phyloP scores from a whole-genome alignment of 805 yeast genomes.

The Candida nonsorbophila region DNA sequence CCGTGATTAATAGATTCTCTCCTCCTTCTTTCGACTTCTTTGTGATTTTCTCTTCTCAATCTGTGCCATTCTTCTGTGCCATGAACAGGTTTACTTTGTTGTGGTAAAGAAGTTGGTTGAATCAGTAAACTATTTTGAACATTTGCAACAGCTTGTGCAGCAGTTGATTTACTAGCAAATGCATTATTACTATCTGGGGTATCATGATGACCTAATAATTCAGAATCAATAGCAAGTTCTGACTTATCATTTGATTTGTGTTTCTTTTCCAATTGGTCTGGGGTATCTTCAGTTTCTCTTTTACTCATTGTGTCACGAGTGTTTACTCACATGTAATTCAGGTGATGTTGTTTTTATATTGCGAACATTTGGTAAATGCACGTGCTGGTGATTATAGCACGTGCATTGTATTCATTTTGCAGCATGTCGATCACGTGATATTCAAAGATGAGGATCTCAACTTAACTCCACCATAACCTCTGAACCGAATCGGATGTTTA shows the following conservation, averaged over 20 bases:
- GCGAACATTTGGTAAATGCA: too few species aligned
- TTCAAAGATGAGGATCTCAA: too few species aligned
- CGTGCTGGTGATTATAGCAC: too few species aligned
- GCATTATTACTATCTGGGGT: slow-evolving; percentile 11
- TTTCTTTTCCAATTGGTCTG: slow-evolving; percentile 10
- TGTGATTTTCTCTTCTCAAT: slow-evolving; percentile 84
- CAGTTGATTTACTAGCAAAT: background rate
- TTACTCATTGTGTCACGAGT: slow-evolving; percentile 17
- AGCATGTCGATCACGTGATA: too few species aligned
- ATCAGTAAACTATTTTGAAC: slow-evolving; percentile 14
- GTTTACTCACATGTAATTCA: background rate
- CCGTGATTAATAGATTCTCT: slow-evolving; percentile 85
- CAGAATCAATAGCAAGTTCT: slow-evolving; percentile 35
- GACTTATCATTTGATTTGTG: slow-evolving; percentile 12
- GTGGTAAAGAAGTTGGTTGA: slow-evolving; percentile 31
- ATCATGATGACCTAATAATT: slow-evolving; percentile 37
- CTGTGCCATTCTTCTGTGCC: slow-evolving; percentile 85
- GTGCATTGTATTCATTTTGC: too few species aligned
- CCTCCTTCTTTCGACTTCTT: slow-evolving; percentile 91
- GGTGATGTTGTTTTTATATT: too few species aligned
- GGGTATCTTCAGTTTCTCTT: slow-evolving; percentile 12
- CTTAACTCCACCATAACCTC: too few species aligned
- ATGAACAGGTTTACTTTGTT: slow-evolving; percentile 48
- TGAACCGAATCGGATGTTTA: too few species aligned
- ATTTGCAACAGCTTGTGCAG: slow-evolving; percentile 12